Base-by-base conservation (phyloP, 2,329 filamentous ascomycete genomes). In the Paracamarosporium sp. region DNA sequence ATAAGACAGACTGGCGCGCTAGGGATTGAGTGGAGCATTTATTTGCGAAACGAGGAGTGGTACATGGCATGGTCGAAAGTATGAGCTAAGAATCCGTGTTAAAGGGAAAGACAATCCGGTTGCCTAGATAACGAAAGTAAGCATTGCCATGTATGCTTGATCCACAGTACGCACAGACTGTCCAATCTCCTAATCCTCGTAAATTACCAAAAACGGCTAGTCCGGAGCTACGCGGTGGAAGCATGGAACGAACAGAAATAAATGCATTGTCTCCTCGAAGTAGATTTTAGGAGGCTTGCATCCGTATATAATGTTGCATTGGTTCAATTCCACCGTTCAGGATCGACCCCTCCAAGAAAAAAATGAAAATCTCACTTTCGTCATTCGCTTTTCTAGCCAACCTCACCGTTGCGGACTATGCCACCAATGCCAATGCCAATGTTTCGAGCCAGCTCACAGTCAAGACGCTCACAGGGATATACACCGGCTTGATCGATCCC, bases 401-500 rank as follows among this genome's bases (percentile, higher is more conserved):
- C 3, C 8, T 38, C 28, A 17, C 27, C n/a, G 3, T 15, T 28
- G n/a, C 36, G 13, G 27, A 9, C n/a, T 11, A 17, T 13, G 38
- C 27, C 6, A 24, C n/a, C 9, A n/a, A 12, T 5, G 25, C 25
- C 11, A 38, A 38, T 17, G 15, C 27, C 3, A 35, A 44, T 15
- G 50, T 9, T 5, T 44, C 50, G 6, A 35, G 22, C 13, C 27
- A 24, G 5, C 27, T 43, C 28, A 44, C 38, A 12, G 28, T 52
- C n/a, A 52, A 52, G 36, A 61, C 58, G 4, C 36, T 50, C n/a
- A 61, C 64, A 1, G 62, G 64, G 6, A 57, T 43, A 7, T 61
- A 55, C 53, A 62, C 60, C 3, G 62, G 64, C 1, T 22, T 72
- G 12, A 63, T 72, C 20, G 70, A 75, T 33, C 54, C 63, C 40